A percentile compares a stretch with the other conserved stretches of the same genome.
These are phyloP conservation scores for Aureobasidium sp. DNA, from an alignment of 2,329 filamentous ascomycete genomes.

Conservation along the genomic window DNA sequence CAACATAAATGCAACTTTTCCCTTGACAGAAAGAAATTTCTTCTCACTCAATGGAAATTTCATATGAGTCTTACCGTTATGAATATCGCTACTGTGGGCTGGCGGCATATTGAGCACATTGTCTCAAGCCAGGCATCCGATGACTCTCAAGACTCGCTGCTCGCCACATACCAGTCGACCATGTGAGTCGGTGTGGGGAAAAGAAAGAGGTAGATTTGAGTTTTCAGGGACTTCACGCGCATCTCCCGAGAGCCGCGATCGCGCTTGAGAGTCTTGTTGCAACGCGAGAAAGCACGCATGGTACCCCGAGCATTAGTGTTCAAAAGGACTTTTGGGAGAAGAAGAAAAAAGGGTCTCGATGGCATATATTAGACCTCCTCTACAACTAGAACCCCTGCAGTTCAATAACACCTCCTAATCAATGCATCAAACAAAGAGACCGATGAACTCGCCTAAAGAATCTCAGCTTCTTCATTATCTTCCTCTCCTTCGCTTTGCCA, in stretches of 20 bases:
- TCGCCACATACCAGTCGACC: neutral
- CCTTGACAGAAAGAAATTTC: neutral
- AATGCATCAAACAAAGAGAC: too few species aligned
- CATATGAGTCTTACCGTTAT: neutral
- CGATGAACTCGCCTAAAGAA: conserved; percentile 21
- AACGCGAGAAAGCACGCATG: too few species aligned
- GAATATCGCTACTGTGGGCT: neutral
- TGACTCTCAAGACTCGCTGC: neutral
- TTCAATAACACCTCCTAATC: neutral
- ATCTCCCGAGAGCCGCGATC: neutral
- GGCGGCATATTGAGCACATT: neutral
- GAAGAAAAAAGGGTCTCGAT: neutral
- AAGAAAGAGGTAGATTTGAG: neutral
- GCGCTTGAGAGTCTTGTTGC: too few species aligned
- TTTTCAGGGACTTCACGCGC: neutral
- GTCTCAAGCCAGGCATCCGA: neutral
- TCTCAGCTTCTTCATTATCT: conserved; percentile 50
- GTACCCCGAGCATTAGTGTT: too few species aligned
- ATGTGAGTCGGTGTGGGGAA: neutral
- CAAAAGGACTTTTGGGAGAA: too few species aligned
- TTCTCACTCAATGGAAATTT: too few species aligned
- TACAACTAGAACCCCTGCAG: neutral
- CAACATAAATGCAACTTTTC: too few species aligned
- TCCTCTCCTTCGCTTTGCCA: conserved; percentile 43
- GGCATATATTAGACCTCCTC: neutral